Conservation (phyloP, 495 filamentous ascomycete genomes). For the Penicillium daleae region DNA sequence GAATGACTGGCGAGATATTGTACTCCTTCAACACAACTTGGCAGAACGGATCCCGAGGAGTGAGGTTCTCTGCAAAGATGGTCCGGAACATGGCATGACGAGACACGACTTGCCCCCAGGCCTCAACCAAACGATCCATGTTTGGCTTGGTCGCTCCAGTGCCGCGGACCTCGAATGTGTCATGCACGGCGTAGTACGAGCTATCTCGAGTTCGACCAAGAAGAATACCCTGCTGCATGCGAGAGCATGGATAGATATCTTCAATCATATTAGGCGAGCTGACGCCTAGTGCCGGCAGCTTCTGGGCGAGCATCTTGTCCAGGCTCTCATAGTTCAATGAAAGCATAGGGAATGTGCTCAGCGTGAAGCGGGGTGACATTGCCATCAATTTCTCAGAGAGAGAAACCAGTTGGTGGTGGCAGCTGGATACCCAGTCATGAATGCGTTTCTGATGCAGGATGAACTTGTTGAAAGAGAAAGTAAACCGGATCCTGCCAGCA, state of each 20-base stretch:
- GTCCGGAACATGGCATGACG: slow-evolving; percentile 58
- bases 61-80: slow-evolving; percentile 53
- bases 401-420: slow-evolving; percentile 55
- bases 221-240: slow-evolving; percentile 69
- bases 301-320: slow-evolving; percentile 46
- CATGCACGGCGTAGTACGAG: slow-evolving; percentile 62
- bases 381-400: slow-evolving; percentile 54
- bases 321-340: slow-evolving; percentile 63
- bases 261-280: slow-evolving; percentile 50
- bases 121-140: slow-evolving; percentile 39
- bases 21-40: slow-evolving; percentile 56
- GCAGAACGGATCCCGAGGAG: slow-evolving; percentile 47
- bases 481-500: slow-evolving; percentile 62
- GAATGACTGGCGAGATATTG: slow-evolving; percentile 31
- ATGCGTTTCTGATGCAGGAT: slow-evolving; percentile 63
- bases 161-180: slow-evolving; percentile 60
- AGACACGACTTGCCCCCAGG: slow-evolving; percentile 54
- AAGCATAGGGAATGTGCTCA: slow-evolving; percentile 66
- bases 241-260: slow-evolving; percentile 68
- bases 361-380: slow-evolving; percentile 54
- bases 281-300: slow-evolving; percentile 54
- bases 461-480: slow-evolving; percentile 64
- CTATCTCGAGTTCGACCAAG: slow-evolving; percentile 60
- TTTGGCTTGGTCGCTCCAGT: slow-evolving; percentile 35
- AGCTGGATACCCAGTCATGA: slow-evolving; percentile 60